Evolutionary conservation across 495 filamentous ascomycete species (phyloP), one percentile per base, ranked within the genome.

Genomic region (Annulohypoxylon stygium): DNA sequence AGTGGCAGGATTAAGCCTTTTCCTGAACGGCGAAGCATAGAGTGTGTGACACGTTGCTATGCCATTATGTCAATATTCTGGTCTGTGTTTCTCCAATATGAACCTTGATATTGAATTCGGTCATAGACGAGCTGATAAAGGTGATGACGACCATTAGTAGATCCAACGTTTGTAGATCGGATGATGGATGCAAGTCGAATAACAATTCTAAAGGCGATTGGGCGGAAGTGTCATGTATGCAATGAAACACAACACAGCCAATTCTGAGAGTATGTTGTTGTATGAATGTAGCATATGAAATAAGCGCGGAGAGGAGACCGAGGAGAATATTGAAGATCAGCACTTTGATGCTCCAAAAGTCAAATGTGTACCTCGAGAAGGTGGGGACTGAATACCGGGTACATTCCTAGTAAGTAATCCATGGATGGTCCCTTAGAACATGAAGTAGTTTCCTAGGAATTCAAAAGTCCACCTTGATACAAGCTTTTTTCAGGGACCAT

Each of bases 91-190:
- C 20, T 60, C 67, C 12, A 26, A 67, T 61, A 64, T 37, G 53
- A 63, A 4, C 1, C 51, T 43, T 26, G n/a, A 39, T 36, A 36
- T 58, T 39, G 16, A 20, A 14, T 18, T 54, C 16, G 50, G 43
- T 20, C 61, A 16, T 36, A 5, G 45, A 25, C 47, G 51, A 45
- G 43, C 5, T 25, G 43, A 18, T 63, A 54, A 57, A 61, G 51
- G 10, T 30, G 41, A 51, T 37, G 61, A 57, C 23, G 26, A 34
- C 67, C 67, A 55, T 61, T 67, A 43, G 58, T 9, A 64, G 51
- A 67, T 75, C 57, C 63, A 67, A 70, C 60, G 67, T 70, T 70
- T 75, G 72, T n/a, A 75, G 63, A 75, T 70, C 67, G 63, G 59
- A 65, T 41, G 72, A 75, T 67, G 34, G 14, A 61, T 63, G 63